Conservation (phyloP, 139 green algal species). For the Limnomonas spitsbergensis region DNA sequence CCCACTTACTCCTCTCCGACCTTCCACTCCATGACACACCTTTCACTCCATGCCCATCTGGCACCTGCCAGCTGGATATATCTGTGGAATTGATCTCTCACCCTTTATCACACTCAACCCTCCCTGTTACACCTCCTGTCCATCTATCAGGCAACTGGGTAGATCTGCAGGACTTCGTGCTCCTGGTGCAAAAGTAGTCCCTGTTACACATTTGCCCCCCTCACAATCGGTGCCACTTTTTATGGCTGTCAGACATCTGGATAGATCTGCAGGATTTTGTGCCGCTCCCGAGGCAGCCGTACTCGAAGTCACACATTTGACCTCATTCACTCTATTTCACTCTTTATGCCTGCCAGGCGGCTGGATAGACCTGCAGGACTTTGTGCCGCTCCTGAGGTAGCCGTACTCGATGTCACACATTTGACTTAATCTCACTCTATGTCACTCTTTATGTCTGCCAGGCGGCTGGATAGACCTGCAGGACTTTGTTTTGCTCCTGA, state of each 20-base stretch:
- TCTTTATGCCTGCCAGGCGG: background rate
- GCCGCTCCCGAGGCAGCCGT: background rate
- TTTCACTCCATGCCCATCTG: background rate
- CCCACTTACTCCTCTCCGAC: background rate
- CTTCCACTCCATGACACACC: background rate
- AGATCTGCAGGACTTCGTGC: background rate
- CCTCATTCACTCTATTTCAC: no score
- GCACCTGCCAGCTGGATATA: background rate
- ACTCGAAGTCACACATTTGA: no score
- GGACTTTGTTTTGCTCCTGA: background rate
- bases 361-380: background rate
- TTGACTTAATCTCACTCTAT: background rate
- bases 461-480: background rate
- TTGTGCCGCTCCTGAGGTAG: background rate
- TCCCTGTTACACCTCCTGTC: background rate
- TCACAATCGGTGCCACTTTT: background rate
- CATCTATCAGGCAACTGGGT: background rate
- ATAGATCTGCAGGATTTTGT: background rate
- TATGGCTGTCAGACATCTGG: background rate
- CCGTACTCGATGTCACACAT: background rate
- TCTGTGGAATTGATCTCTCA: no score
- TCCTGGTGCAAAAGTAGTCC: background rate
- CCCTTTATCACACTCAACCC: background rate
- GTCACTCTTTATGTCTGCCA: background rate
- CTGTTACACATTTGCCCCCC: background rate